Evolutionary conservation across 129 eudicot genomes (phyloP).

Genomic region (Helianthus tuberosus): DNA sequence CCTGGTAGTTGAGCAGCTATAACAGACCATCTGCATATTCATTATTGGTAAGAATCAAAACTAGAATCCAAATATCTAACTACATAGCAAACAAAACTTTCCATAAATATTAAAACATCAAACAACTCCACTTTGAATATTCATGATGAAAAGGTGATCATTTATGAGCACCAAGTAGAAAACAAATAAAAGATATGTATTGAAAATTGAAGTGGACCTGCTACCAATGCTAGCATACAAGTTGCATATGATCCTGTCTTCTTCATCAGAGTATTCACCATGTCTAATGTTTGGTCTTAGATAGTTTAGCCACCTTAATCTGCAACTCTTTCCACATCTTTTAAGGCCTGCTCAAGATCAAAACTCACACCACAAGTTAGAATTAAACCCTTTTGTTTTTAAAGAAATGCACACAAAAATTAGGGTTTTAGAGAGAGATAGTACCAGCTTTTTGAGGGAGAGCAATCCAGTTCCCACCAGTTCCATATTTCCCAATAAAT

Average conservation of each 20-base stretch:
- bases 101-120: slow-evolving; percentile 14
- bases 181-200: not conserved
- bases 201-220: slow-evolving; percentile 46
- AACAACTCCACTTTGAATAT: not conserved
- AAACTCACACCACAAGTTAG: not conserved
- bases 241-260: slow-evolving; percentile 76
- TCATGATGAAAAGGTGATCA: not conserved
- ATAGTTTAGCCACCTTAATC: slow-evolving; percentile 95
- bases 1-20: slow-evolving; percentile 75
- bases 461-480: slow-evolving; percentile 97
- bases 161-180: slow-evolving; percentile 17
- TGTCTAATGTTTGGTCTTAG: slow-evolving; percentile 88
- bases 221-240: slow-evolving; percentile 84
- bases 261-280: slow-evolving; percentile 89
- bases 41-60: slow-evolving; percentile 13
- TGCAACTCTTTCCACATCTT: slow-evolving; percentile 98
- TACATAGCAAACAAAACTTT: not conserved
- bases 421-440: not conserved
- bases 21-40: slow-evolving; percentile 65
- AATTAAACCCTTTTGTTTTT: slow-evolving; percentile 9
- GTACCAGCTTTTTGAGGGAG: slow-evolving; percentile 96
- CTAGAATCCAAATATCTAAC: too few species aligned
- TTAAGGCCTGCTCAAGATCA: slow-evolving; percentile 57
- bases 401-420: not conserved
- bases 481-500: slow-evolving; percentile 76